Evolutionary conservation across 345 rosid genomes (phyloP), one percentile per base, ranked within the genome.

Genomic region (Gossypium sturtianum): DNA sequence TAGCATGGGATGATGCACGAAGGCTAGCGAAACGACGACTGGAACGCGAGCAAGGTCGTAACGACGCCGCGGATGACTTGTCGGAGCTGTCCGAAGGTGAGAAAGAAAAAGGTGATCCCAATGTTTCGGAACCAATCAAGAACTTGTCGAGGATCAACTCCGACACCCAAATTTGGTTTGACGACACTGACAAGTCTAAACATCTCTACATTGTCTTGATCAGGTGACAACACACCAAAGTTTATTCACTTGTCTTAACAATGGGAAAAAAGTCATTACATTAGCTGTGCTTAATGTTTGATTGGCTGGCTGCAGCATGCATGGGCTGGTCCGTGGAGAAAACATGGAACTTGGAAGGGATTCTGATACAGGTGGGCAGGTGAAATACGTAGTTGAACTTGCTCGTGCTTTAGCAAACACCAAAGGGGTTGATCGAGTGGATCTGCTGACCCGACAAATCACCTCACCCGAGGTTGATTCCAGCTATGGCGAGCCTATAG

Each of bases 21-120:
- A 82, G 86, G 82, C 89, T 89, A 8, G 89, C 89, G 15, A 89
- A 84, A 75, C 82, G 91, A 66, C 83, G 86, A 65, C 41, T 81
- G 6, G 97, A 89, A 76, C 80, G 90, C 0, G 97, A 93, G 85
- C 88, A 89, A 81, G 97, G 94, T 8, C 89, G 93, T 5, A 78
- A 87, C 47, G 93, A 90, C 63, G 97, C 94, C 0, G 91, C 82
- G 2, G 87, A 89, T 43, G 97, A 92, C 72, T 89, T 92, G 25
- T 90, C 94, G 12, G 97, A 93, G 86, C 89, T 90, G 41, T 93
- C 97, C 1, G 94, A 93, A 64, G 94, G 98, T 12, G 94, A 93
- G 79, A 90, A 90, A 73, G 97, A 92, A 62, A 87, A 84, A 47
- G 81, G 74, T 7, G 91, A 85, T n/a, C 4, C 66, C 56, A 81